Conservation (phyloP, 176 grass and related monocot genomes). For the Ensete ventricosum region DNA sequence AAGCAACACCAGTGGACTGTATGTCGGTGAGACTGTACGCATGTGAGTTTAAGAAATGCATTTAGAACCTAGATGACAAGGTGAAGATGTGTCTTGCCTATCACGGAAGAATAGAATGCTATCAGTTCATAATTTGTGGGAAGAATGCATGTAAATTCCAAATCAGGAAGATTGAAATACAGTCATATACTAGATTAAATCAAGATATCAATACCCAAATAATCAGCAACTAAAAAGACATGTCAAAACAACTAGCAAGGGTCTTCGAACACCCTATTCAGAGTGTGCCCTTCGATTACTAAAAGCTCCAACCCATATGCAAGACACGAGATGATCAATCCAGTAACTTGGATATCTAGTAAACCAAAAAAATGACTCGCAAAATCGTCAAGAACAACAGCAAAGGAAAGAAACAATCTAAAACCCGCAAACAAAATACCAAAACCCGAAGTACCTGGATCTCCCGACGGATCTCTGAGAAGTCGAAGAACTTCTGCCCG, state of each 20-base stretch:
- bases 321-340: not conserved
- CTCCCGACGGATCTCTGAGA: constrained; percentile 71
- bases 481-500: constrained; percentile 61
- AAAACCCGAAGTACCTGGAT: constrained; percentile 52
- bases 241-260: too few species aligned
- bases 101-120: not conserved
- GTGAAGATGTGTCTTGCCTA: not conserved
- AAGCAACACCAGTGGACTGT: not conserved
- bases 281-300: too few species aligned
- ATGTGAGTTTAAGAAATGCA: not conserved
- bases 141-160: too few species aligned
- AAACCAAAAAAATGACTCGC: not conserved
- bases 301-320: too few species aligned
- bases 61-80: not conserved
- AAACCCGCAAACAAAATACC: not conserved
- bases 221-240: too few species aligned
- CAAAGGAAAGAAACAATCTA: not conserved
- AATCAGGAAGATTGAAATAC: too few species aligned
- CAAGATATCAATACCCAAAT: too few species aligned
- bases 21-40: too few species aligned
- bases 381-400: not conserved
- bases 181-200: too few species aligned
- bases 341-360: not conserved
- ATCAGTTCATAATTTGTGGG: too few species aligned
- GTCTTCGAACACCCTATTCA: too few species aligned